Evolutionary conservation across 108 stramenopile genomes (phyloP), one percentile per base, ranked within the genome.

Genomic region (Chaetoceros muelleri): DNA sequence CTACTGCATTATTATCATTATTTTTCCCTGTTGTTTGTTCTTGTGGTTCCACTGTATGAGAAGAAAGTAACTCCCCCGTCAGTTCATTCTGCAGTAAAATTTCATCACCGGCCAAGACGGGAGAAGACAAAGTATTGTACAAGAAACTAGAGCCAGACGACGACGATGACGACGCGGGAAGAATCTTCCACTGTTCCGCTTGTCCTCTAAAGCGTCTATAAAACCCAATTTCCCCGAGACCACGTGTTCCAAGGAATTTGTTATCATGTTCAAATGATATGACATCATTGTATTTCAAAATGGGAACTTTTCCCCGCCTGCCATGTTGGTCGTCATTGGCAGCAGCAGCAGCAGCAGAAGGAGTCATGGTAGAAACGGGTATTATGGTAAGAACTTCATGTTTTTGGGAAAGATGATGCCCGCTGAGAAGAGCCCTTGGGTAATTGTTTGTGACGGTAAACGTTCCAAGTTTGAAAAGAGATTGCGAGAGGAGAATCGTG

Each of bases 161-260:
- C 3, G 44, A 58, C 17, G 30, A 58, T 17, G 55, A 31, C 55
- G 29, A 2, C 34, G 56, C 34, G 5, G 34, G 34, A 40, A 40
- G 5, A 13, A 40, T 40, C 13, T 40, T 40, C 34, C 34, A 40
- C 34, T 40, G 34, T 13, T 40, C 34, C 13, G 34, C 34, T 13
- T 40, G 34, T 10, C 34, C 13, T 40, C 13, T 40, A 13, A 40
- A 10, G 5, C 34, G 8, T 40, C 34, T 40, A 13, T 10, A 40
- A 40, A 40, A 40, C 5, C 34, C 34, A 10, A 40, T 10, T 13
- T 40, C 13, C 8, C 8, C 5, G n/a, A n/a, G n/a, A 13, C 34
- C 34, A 40, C 34, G 34, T 13, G 13, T 13, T 10, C 34, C 34
- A 10, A 40, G 34, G 34, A 10, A 40, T 13, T 40, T 40, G 34